phyloP scores from a whole-genome alignment of 2,329 filamentous ascomycete species.

The Volutella citrinella region DNA sequence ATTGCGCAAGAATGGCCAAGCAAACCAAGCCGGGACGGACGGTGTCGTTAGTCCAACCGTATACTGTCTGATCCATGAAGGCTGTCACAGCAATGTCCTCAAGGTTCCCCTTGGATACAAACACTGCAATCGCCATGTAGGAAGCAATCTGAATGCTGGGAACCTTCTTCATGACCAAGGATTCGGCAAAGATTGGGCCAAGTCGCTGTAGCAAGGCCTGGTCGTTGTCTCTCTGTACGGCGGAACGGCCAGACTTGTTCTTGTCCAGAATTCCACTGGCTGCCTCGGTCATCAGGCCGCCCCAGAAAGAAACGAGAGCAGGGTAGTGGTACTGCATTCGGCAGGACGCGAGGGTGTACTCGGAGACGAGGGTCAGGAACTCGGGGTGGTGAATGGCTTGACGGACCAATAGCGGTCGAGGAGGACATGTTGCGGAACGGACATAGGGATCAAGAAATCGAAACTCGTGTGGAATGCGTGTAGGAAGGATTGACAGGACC shows the following conservation, averaged over 20 bases:
- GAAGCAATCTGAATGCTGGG: slow-evolving; percentile 80
- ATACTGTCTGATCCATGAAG: slow-evolving; percentile 84
- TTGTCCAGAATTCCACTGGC: slow-evolving; percentile 79
- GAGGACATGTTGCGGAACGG: slow-evolving; percentile 69
- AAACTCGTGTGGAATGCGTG: slow-evolving; percentile 70
- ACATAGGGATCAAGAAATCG: slow-evolving; percentile 86
- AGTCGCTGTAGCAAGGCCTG: slow-evolving; percentile 69
- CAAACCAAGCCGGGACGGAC: slow-evolving; percentile 72
- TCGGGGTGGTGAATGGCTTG: slow-evolving; percentile 74
- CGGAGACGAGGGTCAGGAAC: slow-evolving; percentile 74
- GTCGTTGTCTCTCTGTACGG: slow-evolving; percentile 75
- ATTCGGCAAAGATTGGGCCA: slow-evolving; percentile 71
- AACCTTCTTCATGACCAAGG: slow-evolving; percentile 70
- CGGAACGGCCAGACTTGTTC: slow-evolving; percentile 69
- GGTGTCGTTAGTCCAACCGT: slow-evolving; percentile 74
- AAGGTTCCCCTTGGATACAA: slow-evolving; percentile 78
- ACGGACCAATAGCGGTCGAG: slow-evolving; percentile 78
- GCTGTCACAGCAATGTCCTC: slow-evolving; percentile 77
- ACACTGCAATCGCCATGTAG: slow-evolving; percentile 85
- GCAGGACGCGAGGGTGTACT: slow-evolving; percentile 74
- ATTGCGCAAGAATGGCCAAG: slow-evolving; percentile 77
- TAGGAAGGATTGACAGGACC: slow-evolving; percentile 80
- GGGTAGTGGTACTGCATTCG: slow-evolving; percentile 71
- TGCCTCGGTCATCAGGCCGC: slow-evolving; percentile 80
- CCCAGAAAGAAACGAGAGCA: slow-evolving; percentile 85